Conservation (phyloP, 768 basidiomycete genomes). For the Trametes sanguinea region DNA sequence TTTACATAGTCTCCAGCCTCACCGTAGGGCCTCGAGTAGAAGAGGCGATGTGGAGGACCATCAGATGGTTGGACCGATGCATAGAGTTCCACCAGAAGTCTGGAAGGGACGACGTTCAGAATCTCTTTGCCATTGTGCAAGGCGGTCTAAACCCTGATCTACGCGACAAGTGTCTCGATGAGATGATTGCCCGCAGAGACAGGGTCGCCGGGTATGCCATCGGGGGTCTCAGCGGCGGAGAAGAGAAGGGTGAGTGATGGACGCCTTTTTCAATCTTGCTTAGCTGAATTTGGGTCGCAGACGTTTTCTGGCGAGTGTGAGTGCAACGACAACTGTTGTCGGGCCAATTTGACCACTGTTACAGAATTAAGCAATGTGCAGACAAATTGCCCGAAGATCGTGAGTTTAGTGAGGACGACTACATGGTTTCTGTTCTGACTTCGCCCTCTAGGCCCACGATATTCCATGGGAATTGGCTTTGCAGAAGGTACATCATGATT, state of each 20-base stretch:
- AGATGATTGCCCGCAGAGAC: slow-evolving; percentile 77
- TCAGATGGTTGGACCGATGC: slow-evolving; percentile 90
- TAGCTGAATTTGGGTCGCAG: slow-evolving; percentile 37
- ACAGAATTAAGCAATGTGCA: slow-evolving; percentile 80
- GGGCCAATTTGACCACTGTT: not conserved
- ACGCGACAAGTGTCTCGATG: slow-evolving; percentile 74
- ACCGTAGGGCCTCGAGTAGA: slow-evolving; percentile 78
- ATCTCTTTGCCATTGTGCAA: slow-evolving; percentile 91
- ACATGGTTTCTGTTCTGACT: not conserved
- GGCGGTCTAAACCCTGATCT: slow-evolving; percentile 76
- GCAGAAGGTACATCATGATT: slow-evolving; percentile 65
- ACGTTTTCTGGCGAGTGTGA: slow-evolving; percentile 85
- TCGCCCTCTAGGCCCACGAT: slow-evolving; percentile 66
- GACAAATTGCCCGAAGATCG: slow-evolving; percentile 77
- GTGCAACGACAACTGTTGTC: slow-evolving; percentile 28
- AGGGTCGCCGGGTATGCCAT: slow-evolving; percentile 90
- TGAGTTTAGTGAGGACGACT: slow-evolving; percentile 38
- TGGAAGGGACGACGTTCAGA: slow-evolving; percentile 67
- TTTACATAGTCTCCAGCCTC: slow-evolving; percentile 66
- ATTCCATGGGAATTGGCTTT: slow-evolving; percentile 92
- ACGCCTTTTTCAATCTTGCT: not conserved
- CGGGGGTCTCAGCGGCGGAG: slow-evolving; percentile 88
- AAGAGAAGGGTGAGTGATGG: slow-evolving; percentile 71
- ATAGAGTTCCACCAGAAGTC: slow-evolving; percentile 72
- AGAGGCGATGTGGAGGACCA: slow-evolving; percentile 86